Base-by-base conservation (phyloP, 2,329 filamentous ascomycete genomes). In the Exophiala xenobiotica region DNA sequence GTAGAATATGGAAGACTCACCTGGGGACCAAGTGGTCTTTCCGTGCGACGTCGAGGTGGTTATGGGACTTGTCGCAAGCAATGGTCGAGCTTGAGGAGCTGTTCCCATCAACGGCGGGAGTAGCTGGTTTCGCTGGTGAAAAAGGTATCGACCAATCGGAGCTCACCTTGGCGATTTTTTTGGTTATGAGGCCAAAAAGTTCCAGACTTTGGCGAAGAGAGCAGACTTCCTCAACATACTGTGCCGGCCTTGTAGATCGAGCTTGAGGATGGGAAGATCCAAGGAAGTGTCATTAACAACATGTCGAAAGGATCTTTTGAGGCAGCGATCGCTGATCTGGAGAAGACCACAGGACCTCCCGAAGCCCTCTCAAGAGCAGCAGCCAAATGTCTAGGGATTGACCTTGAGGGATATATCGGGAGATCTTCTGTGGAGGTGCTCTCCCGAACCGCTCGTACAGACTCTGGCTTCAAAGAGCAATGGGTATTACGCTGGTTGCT, bases 401-500 rank as follows among this genome's bases (percentile, higher is more conserved):
- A 74, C 52, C 58, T 74, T 39, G 58, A 52, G 64, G 63, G 54
- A 61, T 63, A 22, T 65, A 64, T 51, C 61, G 67, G 50, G 64
- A 64, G 19, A 8, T 44, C 33, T 31, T 23, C 19, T 18, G 24
- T 24, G 4, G 46, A 48, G 3, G 31, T 48, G 3, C 18, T 29
- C 2, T 53, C 33, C 35, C 46, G 27, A 26, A 14, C 37, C 6
- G 22, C 42, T 7, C 14, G 41, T 6, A 63, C 35, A 54, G 60
- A 51, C 49, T 59, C 59, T 18, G 52, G 51, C 0, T 73, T 71
- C 22, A 78, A 80, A 62, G 79, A 82, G 61, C 82, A 87, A 71
- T 87, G 83, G 82, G 75, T 85, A 11, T 65, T 86, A 51, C 78
- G 79, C 62, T 87, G 85, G 85, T 68, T 86, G 19, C 70, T 85